Evolutionary conservation across 2,329 filamentous ascomycete species (phyloP).

Genomic region (Penicillium sp.): DNA sequence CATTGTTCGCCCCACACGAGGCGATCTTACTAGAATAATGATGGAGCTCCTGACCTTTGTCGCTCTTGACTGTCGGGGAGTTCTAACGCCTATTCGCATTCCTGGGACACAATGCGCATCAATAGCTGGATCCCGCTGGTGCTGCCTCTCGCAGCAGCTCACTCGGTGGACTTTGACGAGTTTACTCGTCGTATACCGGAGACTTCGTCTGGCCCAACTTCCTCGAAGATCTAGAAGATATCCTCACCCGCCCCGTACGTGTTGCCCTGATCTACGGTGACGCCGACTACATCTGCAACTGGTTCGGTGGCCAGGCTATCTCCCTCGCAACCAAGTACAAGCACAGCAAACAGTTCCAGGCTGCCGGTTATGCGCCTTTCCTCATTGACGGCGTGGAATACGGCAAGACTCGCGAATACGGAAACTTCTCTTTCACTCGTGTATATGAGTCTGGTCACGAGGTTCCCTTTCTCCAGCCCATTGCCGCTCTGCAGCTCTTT

Average conservation of each 20-base stretch:
- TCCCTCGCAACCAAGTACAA: constrained; percentile 56
- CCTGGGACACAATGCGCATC: constrained; percentile 20
- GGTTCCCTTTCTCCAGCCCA: constrained; percentile 55
- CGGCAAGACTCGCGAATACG: constrained; percentile 70
- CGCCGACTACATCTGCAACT: constrained; percentile 55
- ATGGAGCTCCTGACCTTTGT: background rate
- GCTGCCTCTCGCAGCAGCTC: constrained; percentile 20
- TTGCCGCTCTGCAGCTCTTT: constrained; percentile 58
- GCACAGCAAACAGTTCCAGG: constrained; percentile 55
- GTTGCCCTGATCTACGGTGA: constrained; percentile 69
- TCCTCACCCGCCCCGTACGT: constrained; percentile 59
- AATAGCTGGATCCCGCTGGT: constrained; percentile 19
- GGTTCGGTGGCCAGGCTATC: constrained; percentile 67
- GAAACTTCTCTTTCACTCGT: constrained; percentile 65
- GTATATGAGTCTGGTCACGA: constrained; percentile 64
- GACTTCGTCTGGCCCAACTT: constrained; percentile 63
- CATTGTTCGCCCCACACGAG: background rate
- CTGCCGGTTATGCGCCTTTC: constrained; percentile 68
- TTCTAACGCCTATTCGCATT: background rate
- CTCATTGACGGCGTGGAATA: constrained; percentile 62
- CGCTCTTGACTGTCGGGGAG: background rate
- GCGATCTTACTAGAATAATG: constrained; percentile 1
- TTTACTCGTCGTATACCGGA: constrained; percentile 39
- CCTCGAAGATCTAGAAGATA: constrained; percentile 55
- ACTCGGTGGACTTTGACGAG: constrained; percentile 15